Base-by-base conservation (phyloP, 306 rosid genomes). In the Malus sylvestris region DNA sequence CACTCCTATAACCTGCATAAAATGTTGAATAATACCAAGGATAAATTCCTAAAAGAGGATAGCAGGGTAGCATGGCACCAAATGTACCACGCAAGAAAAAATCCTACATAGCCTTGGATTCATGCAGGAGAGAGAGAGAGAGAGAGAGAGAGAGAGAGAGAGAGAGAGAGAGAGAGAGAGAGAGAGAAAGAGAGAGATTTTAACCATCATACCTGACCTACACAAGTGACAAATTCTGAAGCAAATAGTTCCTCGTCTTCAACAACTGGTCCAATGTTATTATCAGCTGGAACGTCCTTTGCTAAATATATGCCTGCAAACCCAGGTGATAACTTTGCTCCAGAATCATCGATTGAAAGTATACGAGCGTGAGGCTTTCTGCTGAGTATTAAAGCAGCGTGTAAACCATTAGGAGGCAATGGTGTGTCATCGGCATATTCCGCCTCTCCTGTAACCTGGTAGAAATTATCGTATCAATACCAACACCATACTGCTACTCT, bases 371-470 rank as follows among this genome's bases (percentile, higher is more conserved):
- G 98, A 77, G 97, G 95, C 77, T 86, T 92, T 80, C 63, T 84
- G 87, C 97, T 95, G 90, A 95, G 79, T 75, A 95, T 82, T 44
- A 95, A 86, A 81, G 92, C 93, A 71, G 97, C 96, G 82, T 95
- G 98, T 86, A 91, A 79, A 83, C 96, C 86, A 71, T 86, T 88
- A 55, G 85, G 84, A 81, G 97, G 92, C 81, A 90, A 69, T 46
- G 78, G 87, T 60, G 83, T 76, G 79, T 95, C 98, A 79, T 89
- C 98, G 22, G 89, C 87, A 84, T 95, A 95, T 83, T 86, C 91
- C 67, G 96, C 98, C 85, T 89, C 97, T 71, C 98, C 98, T 64
- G 97, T 87, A 72, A 92, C 97, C 98, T 95, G 84, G 70, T 66
- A 68, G 38, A 79, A 76, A 81, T 81, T 62, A 63, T 70, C 33